Percentiles rank a stretch among this genome's conserved stretches.
Evolutionary conservation across 106 monocot species (phyloP).

Genomic region (Cymbidium sinense): DNA sequence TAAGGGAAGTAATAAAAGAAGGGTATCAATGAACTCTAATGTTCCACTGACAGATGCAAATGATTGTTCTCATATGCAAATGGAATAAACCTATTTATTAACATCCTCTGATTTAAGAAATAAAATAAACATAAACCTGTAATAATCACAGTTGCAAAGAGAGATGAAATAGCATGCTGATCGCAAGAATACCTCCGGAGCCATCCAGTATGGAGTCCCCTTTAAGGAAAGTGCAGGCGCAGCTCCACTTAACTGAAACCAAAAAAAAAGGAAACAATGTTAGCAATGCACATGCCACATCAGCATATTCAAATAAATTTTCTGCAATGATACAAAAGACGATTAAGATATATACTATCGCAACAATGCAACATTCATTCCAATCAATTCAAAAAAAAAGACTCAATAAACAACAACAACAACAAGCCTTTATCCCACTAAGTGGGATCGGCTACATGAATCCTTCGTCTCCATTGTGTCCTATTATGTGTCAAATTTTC

Average conservation of each 20-base stretch:
- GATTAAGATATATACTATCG: neutral
- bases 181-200: slow-evolving; percentile 76
- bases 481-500: no score
- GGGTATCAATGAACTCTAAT: neutral
- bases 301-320: neutral
- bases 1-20: neutral
- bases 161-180: slow-evolving; percentile 4
- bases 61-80: neutral
- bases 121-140: neutral
- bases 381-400: neutral
- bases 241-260: slow-evolving; percentile 64
- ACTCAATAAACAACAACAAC: neutral
- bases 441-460: no score
- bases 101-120: neutral
- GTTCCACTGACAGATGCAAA: neutral
- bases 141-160: neutral
- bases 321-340: neutral
- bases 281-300: neutral
- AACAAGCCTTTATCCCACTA: no score
- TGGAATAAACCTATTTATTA: neutral
- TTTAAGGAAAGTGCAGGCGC: slow-evolving; percentile 66
- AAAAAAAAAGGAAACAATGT: slow-evolving; percentile 3
- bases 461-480: no score
- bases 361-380: neutral
- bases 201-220: slow-evolving; percentile 99